Base-by-base conservation (phyloP, 495 filamentous ascomycete genomes). In the Ramalina intermedia region DNA sequence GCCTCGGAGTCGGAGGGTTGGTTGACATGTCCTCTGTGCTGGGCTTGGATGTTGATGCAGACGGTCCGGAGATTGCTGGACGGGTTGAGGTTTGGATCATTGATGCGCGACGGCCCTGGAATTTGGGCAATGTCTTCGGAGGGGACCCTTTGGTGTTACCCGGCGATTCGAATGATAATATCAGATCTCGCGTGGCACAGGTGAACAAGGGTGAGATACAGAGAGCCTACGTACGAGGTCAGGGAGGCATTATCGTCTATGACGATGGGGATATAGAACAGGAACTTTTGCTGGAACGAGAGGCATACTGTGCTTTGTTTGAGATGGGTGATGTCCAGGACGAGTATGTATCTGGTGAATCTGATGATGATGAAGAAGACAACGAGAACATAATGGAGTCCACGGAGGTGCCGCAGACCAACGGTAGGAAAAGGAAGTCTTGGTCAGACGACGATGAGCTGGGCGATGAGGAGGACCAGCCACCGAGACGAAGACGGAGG, bases 261-360 rank as follows among this genome's bases (percentile, higher is more conserved):
- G 93, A 96, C 58, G 93, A 96, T 63, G 93, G 90, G 14, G 91
- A 98, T 65, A 91, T 98, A 41, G 84, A 89, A 54, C 86, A 90
- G 46, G 87, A 89, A n/a, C 63, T 96, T 39, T 55, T 54, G 29
- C 68, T 64, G 17, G 88, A 96, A 65, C 68, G 74, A 53, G 78
- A 85, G 41, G 88, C 91, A 37, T 96, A 88, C 56, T 76, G 82
- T 41, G 84, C 79, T 39, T 69, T 96, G 40, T 65, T 81, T 36
- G 80, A 85, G 37, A 96, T 96, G 91, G 89, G 87, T 7, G 87
- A 94, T 41, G 65, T 95, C 26, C 86, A 85, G 48, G 86, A 90
- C 16, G 79, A 70, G 13, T 77, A 80, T 21, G 69, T 73, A 17
- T 61, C 56, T 50, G 65, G 64, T 6, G 60, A 65, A 8, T 70